phyloP scores from a whole-genome alignment of 148 eudicot species.

The Rhododendron griersonianum region DNA sequence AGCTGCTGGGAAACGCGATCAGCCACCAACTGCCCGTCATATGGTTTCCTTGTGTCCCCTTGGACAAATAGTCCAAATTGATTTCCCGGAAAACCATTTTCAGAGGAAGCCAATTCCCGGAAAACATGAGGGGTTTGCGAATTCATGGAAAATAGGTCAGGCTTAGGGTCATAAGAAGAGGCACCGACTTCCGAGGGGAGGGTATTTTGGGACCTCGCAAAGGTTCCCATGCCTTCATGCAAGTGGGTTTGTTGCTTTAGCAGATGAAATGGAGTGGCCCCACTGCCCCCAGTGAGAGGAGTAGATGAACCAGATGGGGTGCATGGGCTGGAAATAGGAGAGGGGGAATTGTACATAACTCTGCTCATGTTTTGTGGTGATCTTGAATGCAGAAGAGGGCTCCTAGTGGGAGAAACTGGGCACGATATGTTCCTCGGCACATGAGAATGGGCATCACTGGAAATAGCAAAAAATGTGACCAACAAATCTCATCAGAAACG shows the following conservation, averaged over 20 bases:
- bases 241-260: conserved; percentile 13
- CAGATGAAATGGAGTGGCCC: conserved; percentile 23
- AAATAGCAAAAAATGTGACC: conserved; percentile 4
- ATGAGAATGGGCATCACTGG: conserved; percentile 27
- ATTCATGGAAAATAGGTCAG: conserved; percentile 29
- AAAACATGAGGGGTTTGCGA: conserved; percentile 30
- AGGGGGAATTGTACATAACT: conserved; percentile 19
- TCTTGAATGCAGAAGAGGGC: conserved; percentile 38
- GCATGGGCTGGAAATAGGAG: conserved; percentile 37
- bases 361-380: conserved; percentile 35
- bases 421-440: conserved; percentile 45
- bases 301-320: conserved; percentile 50
- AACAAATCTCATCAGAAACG: background rate
- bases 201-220: conserved; percentile 18
- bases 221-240: conserved; percentile 20
- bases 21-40: conserved; percentile 33
- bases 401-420: conserved; percentile 56
- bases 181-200: conserved; percentile 7
- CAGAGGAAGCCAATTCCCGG: conserved; percentile 21
- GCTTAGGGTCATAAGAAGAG: conserved; percentile 26
- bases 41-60: conserved; percentile 11
- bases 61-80: conserved; percentile 18
- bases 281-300: conserved; percentile 32
- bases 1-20: conserved; percentile 45
- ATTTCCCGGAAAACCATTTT: conserved; percentile 21